phyloP scores from a whole-genome alignment of 768 basidiomycete genomes.

The Sporobolomyces phaffii region DNA sequence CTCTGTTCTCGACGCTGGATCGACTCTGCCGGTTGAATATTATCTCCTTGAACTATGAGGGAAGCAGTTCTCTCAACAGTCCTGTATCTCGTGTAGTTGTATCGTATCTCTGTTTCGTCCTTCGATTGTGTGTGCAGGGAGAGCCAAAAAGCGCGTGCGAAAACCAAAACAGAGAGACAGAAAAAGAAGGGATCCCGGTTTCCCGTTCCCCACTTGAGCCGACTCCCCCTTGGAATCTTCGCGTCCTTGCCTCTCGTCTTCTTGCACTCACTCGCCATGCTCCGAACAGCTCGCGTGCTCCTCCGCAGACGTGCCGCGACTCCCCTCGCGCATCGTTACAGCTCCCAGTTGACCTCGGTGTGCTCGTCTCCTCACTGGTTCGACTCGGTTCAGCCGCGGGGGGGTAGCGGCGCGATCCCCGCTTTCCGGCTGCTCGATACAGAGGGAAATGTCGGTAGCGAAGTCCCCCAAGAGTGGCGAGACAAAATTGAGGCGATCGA shows the following conservation, averaged over 20 bases:
- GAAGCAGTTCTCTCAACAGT: background rate
- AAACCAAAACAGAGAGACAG: too few species aligned
- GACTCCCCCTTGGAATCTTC: too few species aligned
- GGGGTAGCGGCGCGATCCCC: constrained; percentile 54
- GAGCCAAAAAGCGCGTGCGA: too few species aligned
- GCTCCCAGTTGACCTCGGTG: constrained; percentile 7
- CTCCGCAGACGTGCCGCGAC: background rate
- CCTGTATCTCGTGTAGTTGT: background rate
- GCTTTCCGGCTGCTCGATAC: constrained; percentile 82
- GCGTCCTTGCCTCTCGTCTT: background rate
- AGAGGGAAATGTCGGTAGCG: constrained; percentile 64
- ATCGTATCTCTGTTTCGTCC: background rate
- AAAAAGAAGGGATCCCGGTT: background rate
- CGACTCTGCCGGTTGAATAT: too few species aligned
- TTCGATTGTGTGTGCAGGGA: too few species aligned
- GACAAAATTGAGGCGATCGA: constrained; percentile 32
- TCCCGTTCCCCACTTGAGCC: background rate
- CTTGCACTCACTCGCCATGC: background rate
- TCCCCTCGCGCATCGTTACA: background rate
- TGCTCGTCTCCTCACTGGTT: constrained; percentile 13
- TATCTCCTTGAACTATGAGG: too few species aligned
- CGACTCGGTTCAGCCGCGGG: constrained; percentile 17
- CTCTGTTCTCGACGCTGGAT: too few species aligned
- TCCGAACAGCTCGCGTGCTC: background rate
- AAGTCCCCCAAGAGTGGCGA: constrained; percentile 48